Percentiles rank a stretch among this genome's conserved stretches.
These are phyloP conservation scores for Komagataella mondaviorum DNA, from an alignment of 805 yeast species.

Conservation along the genomic window DNA sequence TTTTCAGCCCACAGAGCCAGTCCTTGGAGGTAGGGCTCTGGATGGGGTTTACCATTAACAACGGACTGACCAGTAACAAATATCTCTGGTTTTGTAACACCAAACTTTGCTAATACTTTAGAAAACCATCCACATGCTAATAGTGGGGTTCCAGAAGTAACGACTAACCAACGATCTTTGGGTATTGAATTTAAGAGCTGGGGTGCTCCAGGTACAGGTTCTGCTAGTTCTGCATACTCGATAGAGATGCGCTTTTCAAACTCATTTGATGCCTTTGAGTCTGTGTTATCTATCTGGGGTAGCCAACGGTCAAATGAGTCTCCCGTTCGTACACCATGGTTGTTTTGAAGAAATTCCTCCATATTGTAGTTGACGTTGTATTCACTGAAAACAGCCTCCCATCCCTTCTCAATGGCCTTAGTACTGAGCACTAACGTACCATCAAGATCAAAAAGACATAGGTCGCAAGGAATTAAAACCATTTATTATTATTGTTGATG, in stretches of 20 bases:
- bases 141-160: constrained; percentile 69
- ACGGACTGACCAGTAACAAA: constrained; percentile 80
- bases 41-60: constrained; percentile 72
- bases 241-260: constrained; percentile 62
- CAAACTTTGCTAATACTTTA: constrained; percentile 38
- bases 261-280: constrained; percentile 33
- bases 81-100: constrained; percentile 40
- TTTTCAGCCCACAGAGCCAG: constrained; percentile 30
- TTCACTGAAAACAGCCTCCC: constrained; percentile 60
- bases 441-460: constrained; percentile 63
- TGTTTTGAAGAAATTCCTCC: constrained; percentile 47
- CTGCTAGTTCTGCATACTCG: constrained; percentile 59
- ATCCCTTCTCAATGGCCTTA: constrained; percentile 69
- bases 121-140: constrained; percentile 73
- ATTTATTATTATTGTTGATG: constrained; percentile 2
- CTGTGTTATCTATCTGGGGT: constrained; percentile 58
- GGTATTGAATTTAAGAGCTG: constrained; percentile 46
- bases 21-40: constrained; percentile 66
- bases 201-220: constrained; percentile 65
- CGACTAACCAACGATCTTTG: constrained; percentile 68
- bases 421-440: constrained; percentile 82
- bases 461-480: not conserved
- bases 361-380: constrained; percentile 44
- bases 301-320: constrained; percentile 66
- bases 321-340: constrained; percentile 76